Evolutionary conservation across 2,329 filamentous ascomycete species (phyloP).

Genomic region (Byssochlamys sp.): DNA sequence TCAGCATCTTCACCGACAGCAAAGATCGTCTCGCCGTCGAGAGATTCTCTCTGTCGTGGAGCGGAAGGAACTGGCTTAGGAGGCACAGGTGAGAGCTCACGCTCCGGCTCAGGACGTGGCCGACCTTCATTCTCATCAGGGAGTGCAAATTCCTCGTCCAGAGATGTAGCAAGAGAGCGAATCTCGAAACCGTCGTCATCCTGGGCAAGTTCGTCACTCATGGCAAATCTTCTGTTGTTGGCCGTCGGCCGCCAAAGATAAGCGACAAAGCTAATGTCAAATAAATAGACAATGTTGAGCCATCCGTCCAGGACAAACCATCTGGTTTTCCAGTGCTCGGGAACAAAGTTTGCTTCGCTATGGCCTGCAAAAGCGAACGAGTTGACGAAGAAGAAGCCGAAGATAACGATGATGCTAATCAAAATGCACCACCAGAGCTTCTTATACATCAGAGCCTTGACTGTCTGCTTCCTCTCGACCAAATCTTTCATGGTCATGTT

Average conservation of each 20-base stretch:
- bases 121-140: conserved; percentile 28
- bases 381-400: conserved; percentile 97
- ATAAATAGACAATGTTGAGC: conserved; percentile 92
- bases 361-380: conserved; percentile 86
- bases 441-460: conserved; percentile 92
- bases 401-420: conserved; percentile 84
- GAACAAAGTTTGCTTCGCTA: conserved; percentile 78
- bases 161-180: conserved; percentile 70
- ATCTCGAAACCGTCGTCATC: conserved; percentile 98
- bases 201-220: conserved; percentile 98
- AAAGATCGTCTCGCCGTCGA: conserved; percentile 91
- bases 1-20: conserved; percentile 81
- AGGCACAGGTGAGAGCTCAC: conserved; percentile 30
- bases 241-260: conserved; percentile 94
- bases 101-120: conserved; percentile 18
- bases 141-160: conserved; percentile 53
- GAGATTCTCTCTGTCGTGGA: conserved; percentile 47
- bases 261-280: conserved; percentile 82
- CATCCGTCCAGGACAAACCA: conserved; percentile 98
- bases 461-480: conserved; percentile 83
- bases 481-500: conserved; percentile 93
- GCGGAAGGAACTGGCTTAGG: conserved; percentile 45
- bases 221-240: conserved; percentile 93
- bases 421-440: conserved; percentile 98
- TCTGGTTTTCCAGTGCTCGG: conserved; percentile 90